Percentiles rank a stretch among this genome's conserved stretches.
These are phyloP conservation scores for Lepidium didymum DNA, from an alignment of 345 rosid genomes.

Conservation along the genomic window DNA sequence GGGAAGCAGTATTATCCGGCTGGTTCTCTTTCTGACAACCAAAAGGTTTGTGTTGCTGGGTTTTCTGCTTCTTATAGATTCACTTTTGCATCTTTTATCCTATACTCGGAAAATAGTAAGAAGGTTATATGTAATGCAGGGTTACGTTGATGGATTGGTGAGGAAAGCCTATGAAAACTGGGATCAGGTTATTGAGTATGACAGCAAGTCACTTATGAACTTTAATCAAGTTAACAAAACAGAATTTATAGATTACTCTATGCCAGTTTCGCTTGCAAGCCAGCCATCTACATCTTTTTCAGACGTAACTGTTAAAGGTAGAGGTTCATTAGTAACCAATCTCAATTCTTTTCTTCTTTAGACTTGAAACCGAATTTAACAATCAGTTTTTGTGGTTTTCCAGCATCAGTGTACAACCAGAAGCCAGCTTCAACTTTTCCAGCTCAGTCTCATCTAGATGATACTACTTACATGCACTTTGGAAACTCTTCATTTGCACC, in stretches of 20 bases:
- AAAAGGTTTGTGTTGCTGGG: conserved; percentile 52
- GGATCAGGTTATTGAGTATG: conserved; percentile 84
- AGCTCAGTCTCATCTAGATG: conserved; percentile 42
- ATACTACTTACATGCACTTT: conserved; percentile 38
- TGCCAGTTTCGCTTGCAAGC: conserved; percentile 41
- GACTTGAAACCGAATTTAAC: neutral
- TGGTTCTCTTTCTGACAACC: conserved; percentile 70
- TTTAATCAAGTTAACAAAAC: conserved; percentile 39
- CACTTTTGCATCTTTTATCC: neutral
- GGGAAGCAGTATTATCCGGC: conserved; percentile 60
- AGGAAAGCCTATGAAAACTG: conserved; percentile 98
- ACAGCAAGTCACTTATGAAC: conserved; percentile 63
- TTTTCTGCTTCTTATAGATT: neutral
- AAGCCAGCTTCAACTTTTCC: conserved; percentile 36
- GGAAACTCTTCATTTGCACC: conserved; percentile 43
- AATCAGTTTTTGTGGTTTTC: neutral
- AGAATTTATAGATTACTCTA: conserved; percentile 36
- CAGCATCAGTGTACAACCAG: conserved; percentile 49
- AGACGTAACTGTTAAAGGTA: conserved; percentile 53
- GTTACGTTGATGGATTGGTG: conserved; percentile 72
- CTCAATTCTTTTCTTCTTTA: neutral
- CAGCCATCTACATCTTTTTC: conserved; percentile 53
- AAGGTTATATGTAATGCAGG: conserved; percentile 32
- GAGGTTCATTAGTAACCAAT: neutral
- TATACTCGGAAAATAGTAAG: neutral